Conservation (phyloP, 805 yeast genomes). For the Spathaspora boniae region DNA sequence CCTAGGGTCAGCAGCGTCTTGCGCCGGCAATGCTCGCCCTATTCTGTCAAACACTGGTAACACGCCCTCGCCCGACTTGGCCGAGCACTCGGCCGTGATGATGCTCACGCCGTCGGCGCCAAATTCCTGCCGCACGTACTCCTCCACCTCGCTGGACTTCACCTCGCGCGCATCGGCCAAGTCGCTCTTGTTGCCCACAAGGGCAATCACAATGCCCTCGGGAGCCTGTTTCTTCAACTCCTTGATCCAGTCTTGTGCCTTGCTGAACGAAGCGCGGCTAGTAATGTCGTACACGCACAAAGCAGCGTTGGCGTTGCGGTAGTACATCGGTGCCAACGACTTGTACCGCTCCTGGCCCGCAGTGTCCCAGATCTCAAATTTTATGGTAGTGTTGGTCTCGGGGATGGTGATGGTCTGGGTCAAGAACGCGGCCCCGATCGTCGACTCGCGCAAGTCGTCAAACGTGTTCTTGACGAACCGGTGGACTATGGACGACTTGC, state of each 20-base stretch:
- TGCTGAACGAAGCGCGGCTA: constrained; percentile 58
- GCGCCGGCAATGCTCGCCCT: constrained; percentile 42
- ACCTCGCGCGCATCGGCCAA: constrained; percentile 48
- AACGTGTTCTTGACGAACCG: constrained; percentile 72
- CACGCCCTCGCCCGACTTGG: constrained; percentile 43
- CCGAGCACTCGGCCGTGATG: constrained; percentile 40
- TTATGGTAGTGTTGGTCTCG: constrained; percentile 49
- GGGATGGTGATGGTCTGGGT: constrained; percentile 64
- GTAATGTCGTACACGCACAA: constrained; percentile 76
- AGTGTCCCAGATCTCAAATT: constrained; percentile 86
- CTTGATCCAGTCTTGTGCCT: constrained; percentile 75
- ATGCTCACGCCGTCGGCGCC: constrained; percentile 39
- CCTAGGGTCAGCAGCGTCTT: constrained; percentile 22
- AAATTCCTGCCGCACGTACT: constrained; percentile 41
- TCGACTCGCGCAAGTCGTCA: constrained; percentile 70
- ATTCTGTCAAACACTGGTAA: constrained; percentile 37
- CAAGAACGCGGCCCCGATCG: constrained; percentile 82
- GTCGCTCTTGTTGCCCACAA: constrained; percentile 79
- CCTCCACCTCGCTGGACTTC: constrained; percentile 41
- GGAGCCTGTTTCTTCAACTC: constrained; percentile 82
- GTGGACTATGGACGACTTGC: constrained; percentile 57
- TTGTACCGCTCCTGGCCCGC: constrained; percentile 75
- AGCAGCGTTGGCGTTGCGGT: constrained; percentile 61
- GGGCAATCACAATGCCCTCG: constrained; percentile 67
- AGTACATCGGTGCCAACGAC: constrained; percentile 45